A percentile compares a stretch with the other conserved stretches of the same genome.
Evolutionary conservation across 192 early-diverging fungal genomes (phyloP).

Genomic region (Coemansia sp.): DNA sequence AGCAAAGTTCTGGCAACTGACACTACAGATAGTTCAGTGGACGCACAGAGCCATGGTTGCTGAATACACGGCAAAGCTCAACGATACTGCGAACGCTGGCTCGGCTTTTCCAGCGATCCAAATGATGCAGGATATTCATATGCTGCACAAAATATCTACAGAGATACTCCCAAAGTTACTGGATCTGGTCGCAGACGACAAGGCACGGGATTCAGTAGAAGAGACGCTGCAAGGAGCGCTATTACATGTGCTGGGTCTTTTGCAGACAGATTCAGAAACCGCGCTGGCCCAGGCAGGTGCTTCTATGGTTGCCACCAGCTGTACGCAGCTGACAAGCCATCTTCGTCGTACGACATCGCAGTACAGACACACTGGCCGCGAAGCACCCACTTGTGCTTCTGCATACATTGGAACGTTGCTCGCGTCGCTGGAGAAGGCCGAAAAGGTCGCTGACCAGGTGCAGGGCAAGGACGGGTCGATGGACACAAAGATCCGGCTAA

Average conservation of each 20-base stretch:
- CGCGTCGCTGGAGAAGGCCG: slow-evolving; percentile 10
- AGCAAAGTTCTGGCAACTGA: slow-evolving; percentile 43
- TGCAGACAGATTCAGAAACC: neutral
- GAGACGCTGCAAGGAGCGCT: slow-evolving; percentile 11
- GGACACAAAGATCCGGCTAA: slow-evolving; percentile 6
- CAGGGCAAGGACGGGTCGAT: neutral
- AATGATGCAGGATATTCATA: neutral
- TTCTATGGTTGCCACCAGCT: slow-evolving; percentile 20
- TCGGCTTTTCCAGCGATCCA: neutral
- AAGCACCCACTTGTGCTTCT: slow-evolving; percentile 28
- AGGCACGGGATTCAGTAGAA: neutral
- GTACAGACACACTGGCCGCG: slow-evolving; percentile 44
- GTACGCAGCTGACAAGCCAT: slow-evolving; percentile 29
- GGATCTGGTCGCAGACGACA: neutral
- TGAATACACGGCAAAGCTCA: neutral
- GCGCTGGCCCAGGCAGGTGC: slow-evolving; percentile 14
- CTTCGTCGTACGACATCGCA: slow-evolving; percentile 49
- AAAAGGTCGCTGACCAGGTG: neutral
- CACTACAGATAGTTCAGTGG: slow-evolving; percentile 37
- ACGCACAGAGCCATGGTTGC: slow-evolving; percentile 5
- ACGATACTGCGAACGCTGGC: neutral
- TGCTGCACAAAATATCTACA: neutral
- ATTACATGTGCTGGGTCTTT: slow-evolving; percentile 13
- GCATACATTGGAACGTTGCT: slow-evolving; percentile 31
- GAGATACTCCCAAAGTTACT: neutral